Percentiles rank a stretch among this genome's conserved stretches.
phyloP scores from a whole-genome alignment of 1,284 basidiomycete species.

The Austropuccinia psidii region DNA sequence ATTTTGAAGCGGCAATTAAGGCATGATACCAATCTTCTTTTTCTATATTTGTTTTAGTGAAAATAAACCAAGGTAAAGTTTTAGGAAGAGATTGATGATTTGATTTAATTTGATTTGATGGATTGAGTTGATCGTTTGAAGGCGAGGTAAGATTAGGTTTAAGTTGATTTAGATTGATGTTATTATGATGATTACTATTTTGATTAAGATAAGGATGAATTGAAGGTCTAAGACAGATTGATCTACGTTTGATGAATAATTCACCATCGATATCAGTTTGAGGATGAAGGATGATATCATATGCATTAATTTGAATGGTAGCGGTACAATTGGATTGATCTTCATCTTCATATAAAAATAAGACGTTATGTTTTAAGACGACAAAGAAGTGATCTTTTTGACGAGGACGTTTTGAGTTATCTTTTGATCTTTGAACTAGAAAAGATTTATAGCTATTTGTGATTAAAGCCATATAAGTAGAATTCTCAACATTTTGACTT shows the following conservation, averaged over 20 bases:
- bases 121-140: not conserved
- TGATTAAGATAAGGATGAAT: not conserved
- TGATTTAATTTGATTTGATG: not conserved
- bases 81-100: not conserved
- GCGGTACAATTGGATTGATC: constrained; percentile 74
- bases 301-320: constrained; percentile 65
- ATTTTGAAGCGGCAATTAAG: constrained; percentile 64
- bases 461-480: constrained; percentile 43
- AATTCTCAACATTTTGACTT: constrained; percentile 50
- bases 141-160: not conserved
- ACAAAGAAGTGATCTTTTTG: constrained; percentile 84
- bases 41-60: constrained; percentile 44
- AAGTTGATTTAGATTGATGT: not conserved
- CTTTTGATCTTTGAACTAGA: constrained; percentile 51
- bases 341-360: constrained; percentile 87
- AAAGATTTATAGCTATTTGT: constrained; percentile 46
- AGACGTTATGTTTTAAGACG: constrained; percentile 73
- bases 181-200: not conserved
- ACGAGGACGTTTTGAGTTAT: constrained; percentile 64
- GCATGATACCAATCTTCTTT: constrained; percentile 87
- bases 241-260: constrained; percentile 28
- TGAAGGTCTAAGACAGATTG: constrained; percentile 18
- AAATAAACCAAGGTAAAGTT: constrained; percentile 45
- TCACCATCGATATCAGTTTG: constrained; percentile 52
- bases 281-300: constrained; percentile 66